Conservation (phyloP, 2,329 filamentous ascomycete genomes). For the Juglanconis sp. region DNA sequence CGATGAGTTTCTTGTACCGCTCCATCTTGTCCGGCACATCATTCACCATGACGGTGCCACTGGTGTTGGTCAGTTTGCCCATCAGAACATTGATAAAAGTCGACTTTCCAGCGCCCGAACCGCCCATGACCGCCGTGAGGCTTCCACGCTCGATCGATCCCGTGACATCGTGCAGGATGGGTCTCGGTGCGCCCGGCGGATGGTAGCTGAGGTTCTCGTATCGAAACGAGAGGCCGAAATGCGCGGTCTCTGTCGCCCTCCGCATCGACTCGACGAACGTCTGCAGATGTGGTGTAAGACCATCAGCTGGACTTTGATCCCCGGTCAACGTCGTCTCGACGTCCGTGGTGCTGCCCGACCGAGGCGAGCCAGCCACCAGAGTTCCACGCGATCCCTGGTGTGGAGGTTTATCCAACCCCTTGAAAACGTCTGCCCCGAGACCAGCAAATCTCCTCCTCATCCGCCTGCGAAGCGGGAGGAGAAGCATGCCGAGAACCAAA, state of each 20-base stretch:
- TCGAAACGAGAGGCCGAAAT: conserved; percentile 52
- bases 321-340: conserved; percentile 37
- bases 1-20: conserved; percentile 57
- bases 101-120: conserved; percentile 57
- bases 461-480: conserved; percentile 34
- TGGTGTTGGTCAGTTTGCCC: conserved; percentile 52
- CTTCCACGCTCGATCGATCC: conserved; percentile 52
- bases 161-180: conserved; percentile 51
- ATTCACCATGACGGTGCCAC: conserved; percentile 51
- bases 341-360: not conserved
- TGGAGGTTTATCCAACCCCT: not conserved
- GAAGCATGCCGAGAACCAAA: conserved; percentile 34
- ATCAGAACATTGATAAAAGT: conserved; percentile 61
- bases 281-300: conserved; percentile 38
- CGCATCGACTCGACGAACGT: conserved; percentile 52
- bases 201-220: conserved; percentile 49
- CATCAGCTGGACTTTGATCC: conserved; percentile 29
- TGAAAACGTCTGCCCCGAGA: not conserved
- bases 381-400: not conserved
- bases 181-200: conserved; percentile 39
- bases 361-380: conserved; percentile 27
- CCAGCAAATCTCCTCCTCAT: conserved; percentile 27
- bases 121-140: conserved; percentile 58
- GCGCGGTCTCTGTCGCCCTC: conserved; percentile 46
- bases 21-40: conserved; percentile 45